A percentile compares a stretch with the other conserved stretches of the same genome.
phyloP scores from a whole-genome alignment of 768 basidiomycete species.

The Termitomyces sp. region DNA sequence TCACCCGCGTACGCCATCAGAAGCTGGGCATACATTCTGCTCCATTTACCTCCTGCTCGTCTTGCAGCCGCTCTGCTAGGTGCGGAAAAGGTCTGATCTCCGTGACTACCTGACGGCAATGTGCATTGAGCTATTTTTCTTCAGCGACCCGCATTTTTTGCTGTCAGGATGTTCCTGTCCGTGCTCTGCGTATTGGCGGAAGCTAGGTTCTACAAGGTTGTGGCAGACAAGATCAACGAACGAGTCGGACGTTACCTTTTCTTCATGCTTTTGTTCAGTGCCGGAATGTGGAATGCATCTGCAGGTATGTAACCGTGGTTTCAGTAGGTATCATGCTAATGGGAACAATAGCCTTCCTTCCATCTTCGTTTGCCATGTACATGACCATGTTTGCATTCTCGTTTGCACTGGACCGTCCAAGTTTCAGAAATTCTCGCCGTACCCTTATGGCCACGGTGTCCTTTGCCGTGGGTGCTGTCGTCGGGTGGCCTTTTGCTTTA shows the following conservation, averaged over 20 bases:
- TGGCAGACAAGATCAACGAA: constrained; percentile 79
- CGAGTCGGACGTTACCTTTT: constrained; percentile 91
- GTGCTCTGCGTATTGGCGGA: constrained; percentile 72
- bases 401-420: constrained; percentile 56
- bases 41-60: constrained; percentile 69
- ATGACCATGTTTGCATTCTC: constrained; percentile 74
- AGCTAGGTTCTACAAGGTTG: constrained; percentile 74
- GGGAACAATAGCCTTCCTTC: constrained; percentile 68
- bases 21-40: constrained; percentile 88
- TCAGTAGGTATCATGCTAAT: not conserved
- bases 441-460: constrained; percentile 60
- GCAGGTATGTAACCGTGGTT: constrained; percentile 46
- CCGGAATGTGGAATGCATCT: constrained; percentile 94
- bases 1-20: constrained; percentile 88
- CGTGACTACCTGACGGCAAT: not conserved
- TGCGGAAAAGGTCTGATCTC: constrained; percentile 63
- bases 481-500: constrained; percentile 97
- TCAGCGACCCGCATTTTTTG: constrained; percentile 86
- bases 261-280: constrained; percentile 77
- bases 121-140: constrained; percentile 9
- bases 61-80: constrained; percentile 45
- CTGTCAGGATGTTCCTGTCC: constrained; percentile 75
- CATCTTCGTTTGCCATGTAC: constrained; percentile 95
- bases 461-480: constrained; percentile 78
- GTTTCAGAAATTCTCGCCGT: constrained; percentile 42